Base-by-base conservation (phyloP, 495 filamentous ascomycete species). In the Xylaria palmicola region DNA sequence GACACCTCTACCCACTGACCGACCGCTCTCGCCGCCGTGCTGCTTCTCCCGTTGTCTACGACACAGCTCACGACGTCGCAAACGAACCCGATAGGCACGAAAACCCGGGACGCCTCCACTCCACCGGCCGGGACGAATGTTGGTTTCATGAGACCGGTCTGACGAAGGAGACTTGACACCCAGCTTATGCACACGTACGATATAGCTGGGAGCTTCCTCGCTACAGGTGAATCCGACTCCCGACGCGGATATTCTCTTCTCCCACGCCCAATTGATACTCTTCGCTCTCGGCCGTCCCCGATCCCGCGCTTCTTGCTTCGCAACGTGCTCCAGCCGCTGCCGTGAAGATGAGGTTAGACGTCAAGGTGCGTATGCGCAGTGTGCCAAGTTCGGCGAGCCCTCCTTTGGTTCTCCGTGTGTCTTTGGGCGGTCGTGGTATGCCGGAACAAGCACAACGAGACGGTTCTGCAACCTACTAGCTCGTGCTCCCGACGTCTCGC, bases 321-420 rank as follows among this genome's bases (percentile, higher is more conserved):
- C 34, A n/a, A 6, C 24, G 36, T 37, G 37, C 8, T 12, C 30
- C 9, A 56, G 59, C 62, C 50, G 56, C 57, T 65, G 51, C 69
- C 72, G 72, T 75, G 80, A 91, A 75, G 66, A 95, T 94, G 92
- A 88, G 88, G 77, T 82, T 96, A 74, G 91, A 96, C 76, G 86
- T 95, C 43, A 95, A 96, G 90, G 91, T 91, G 83, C 68, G 87
- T 78, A 39, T 69, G 64, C 69, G 66, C 63, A 60, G 34, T 49
- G 19, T 13, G 15, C n/a, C 12, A 34, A 12, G n/a, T n/a, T 41
- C 24, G 34, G 45, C 13, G 9, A 27, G 27, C 19, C 24, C 55
- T 29, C 27, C 55, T 63, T 59, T 41, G 39, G 60, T 47, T 44
- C 45, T 30, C 36, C 34, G 8, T 36, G 13, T 36, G 6, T 50